Evolutionary conservation across 768 basidiomycete genomes (phyloP).

Genomic region (Termitomyces sp.): DNA sequence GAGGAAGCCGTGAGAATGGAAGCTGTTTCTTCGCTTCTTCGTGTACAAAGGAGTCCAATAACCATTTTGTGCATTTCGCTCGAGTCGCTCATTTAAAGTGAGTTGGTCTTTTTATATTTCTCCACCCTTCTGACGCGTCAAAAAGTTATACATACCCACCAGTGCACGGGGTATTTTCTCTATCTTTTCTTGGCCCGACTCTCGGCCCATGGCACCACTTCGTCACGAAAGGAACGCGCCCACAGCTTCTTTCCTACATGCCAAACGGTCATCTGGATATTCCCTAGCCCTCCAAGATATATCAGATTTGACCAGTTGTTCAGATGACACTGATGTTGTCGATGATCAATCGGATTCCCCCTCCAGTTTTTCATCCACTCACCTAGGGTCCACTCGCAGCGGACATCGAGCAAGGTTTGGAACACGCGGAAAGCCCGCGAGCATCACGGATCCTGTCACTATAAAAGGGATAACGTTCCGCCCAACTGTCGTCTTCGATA

Average conservation of each 20-base stretch:
- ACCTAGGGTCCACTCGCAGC: not conserved
- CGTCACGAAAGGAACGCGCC: not conserved
- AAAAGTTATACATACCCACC: not conserved
- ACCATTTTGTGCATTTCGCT: not conserved
- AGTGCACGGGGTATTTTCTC: not conserved
- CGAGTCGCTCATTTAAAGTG: not conserved
- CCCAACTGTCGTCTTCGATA: conserved; percentile 52
- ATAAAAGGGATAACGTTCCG: conserved; percentile 32
- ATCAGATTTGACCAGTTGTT: not conserved
- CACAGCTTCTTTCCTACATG: not conserved
- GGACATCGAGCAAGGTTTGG: not conserved
- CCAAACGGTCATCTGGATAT: not conserved
- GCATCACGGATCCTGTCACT: conserved; percentile 17
- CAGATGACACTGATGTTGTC: not conserved
- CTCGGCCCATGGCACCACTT: not conserved
- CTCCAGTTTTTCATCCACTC: not conserved
- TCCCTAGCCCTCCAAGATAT: not conserved
- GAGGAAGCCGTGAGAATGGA: conserved; percentile 3
- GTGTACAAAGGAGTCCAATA: not conserved
- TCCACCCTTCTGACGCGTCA: not conserved
- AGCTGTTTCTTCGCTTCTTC: not conserved
- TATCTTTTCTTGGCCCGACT: not conserved
- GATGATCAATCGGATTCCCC: not conserved
- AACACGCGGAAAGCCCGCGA: not conserved
- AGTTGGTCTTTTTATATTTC: not conserved